Evolutionary conservation across 805 yeast species (phyloP), one percentile per base, ranked within the genome.

Genomic region (Schizosaccharomyces octosporus): DNA sequence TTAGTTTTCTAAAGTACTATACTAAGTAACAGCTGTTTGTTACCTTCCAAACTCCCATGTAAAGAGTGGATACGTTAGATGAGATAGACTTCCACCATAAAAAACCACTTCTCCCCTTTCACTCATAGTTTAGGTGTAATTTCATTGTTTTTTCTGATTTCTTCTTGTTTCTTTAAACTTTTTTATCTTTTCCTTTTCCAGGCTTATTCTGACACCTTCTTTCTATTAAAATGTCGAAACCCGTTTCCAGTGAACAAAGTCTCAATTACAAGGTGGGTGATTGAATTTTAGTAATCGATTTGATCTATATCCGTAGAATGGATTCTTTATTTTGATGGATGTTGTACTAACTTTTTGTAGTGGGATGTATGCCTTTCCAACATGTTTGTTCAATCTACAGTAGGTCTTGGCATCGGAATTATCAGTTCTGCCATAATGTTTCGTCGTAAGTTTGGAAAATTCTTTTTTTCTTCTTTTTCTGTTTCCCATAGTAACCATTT

Each of bases 341-440:
- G 41, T 9, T 36, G 13, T 36, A 9, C 41, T 36, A 6, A 17
- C 36, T 27, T 1, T 1, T 27, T 13, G 15, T 59, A 74, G 75
- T 93, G 98, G 98, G 99, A 93, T 73, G 85, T 88, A 66, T 97
- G 89, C 61, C 78, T 93, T 70, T 88, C 98, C 63, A 93, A 93
- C 76, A 82, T 94, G 64, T 76, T 93, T 65, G 95, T 93, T 67
- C 93, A 93, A 74, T 85, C 96, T 67, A 95, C 96, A 21, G 79
- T 93, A 65, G 99, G 99, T 60, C 83, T 93, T 67, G 97, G 97
- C 65, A 93, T 84, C 58, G 99, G 99, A 74, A 95, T 93, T 42
- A 79, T 90, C 63, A 85, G 94, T 57, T 87, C 96, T 7, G 94
- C 89, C 55, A 74, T 93, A 63, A 74, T 93, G 63, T 93, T 93